Base-by-base conservation (phyloP, 1,284 basidiomycete genomes). In the Pisolithus thermaeus region DNA sequence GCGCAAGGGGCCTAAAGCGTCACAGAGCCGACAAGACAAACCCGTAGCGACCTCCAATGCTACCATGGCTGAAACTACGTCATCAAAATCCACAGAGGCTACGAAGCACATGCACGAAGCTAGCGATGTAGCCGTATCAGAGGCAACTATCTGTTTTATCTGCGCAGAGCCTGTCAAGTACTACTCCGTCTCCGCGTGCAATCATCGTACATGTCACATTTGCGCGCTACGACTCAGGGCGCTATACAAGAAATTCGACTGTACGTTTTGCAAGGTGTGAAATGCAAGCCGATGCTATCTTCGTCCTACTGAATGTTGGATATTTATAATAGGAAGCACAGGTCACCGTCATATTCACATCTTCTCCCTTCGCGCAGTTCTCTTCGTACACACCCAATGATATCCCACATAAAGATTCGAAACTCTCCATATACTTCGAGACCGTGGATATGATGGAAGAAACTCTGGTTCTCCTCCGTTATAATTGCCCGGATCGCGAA, bases 141-240 rank as follows among this genome's bases (percentile, higher is more conserved):
- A 78, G 62, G 64, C 71, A 44, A 60, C 68, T 14, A 67, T 87
- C 4, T 99, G 97, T 72, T 96, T 87, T 77, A 98, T 99, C 68
- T 99, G 96, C 63, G 94, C 96, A 1, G 94, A 99, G 65, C 88
- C 89, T 2, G 84, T 97, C 67, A 92, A 89, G 63, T 95, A 92
- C 66, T 95, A 87, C 70, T 84, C 91, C 9, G 72, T 97, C 16
- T 88, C 92, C 7, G 82, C 87, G 46, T 99, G 96, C 72, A 92
- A 93, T 64, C 96, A 99, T 67, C 76, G 88, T 40, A 93, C 90
- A 7, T 96, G 92, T 71, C 91, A 95, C 70, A 86, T 97, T 51
- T 99, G 96, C 64, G 87, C 92, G 1, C 72, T 98, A 46, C 81
- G 96, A n/a, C 72, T 99, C 25, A 75, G 94, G 27, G 93, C 92